Conservation (phyloP, 208 protist genomes). For the Angomonas ambiguus region DNA sequence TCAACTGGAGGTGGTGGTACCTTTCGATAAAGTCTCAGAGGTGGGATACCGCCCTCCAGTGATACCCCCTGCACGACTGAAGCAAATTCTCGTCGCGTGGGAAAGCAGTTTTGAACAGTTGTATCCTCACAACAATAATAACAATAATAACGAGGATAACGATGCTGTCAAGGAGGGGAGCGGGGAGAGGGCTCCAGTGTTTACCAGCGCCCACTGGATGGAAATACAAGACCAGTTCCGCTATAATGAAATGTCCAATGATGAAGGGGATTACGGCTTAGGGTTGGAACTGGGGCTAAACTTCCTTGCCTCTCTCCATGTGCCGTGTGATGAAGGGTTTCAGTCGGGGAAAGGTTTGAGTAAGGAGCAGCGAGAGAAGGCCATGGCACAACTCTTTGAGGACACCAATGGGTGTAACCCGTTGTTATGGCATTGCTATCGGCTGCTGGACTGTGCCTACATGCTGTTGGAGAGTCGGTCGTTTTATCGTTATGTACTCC, state of each 20-base stretch:
- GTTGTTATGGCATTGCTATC: constrained; percentile 34
- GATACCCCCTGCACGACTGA: constrained; percentile 15
- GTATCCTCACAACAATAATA: constrained; percentile 1
- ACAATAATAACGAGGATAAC: neutral
- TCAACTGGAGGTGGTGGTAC: constrained; percentile 29
- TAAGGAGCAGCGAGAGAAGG: no score
- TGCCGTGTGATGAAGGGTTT: neutral
- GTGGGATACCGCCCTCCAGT: constrained; percentile 34
- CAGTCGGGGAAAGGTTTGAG: no score
- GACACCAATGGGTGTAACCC: constrained; percentile 9
- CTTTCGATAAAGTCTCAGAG: constrained; percentile 28
- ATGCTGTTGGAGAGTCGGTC: constrained; percentile 27
- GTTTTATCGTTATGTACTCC: constrained; percentile 33
- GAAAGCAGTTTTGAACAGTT: constrained; percentile 10
- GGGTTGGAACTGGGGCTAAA: constrained; percentile 38
- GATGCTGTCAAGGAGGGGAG: neutral
- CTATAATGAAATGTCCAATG: constrained; percentile 50
- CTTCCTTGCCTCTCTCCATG: constrained; percentile 15
- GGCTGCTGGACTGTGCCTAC: constrained; percentile 46
- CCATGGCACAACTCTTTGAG: no score
- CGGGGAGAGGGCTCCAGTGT: neutral
- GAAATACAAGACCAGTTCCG: constrained; percentile 27
- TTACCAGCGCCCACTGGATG: neutral
- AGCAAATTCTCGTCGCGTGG: constrained; percentile 17
- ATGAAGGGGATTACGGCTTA: constrained; percentile 45